These are phyloP conservation scores for Penicillium frequentans DNA, from an alignment of 2,329 filamentous ascomycete species.

Conservation along the genomic window DNA sequence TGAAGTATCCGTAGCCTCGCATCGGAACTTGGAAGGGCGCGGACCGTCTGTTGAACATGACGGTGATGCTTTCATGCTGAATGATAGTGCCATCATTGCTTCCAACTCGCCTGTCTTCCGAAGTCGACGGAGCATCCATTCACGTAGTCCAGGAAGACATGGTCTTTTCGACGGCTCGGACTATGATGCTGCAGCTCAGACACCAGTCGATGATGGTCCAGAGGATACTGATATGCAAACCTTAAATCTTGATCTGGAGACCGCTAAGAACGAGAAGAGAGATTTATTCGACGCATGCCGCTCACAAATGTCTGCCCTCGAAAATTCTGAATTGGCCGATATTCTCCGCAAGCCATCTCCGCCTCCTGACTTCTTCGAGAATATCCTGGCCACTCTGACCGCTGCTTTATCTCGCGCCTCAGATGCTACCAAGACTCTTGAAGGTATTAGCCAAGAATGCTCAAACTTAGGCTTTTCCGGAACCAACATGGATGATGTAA, in stretches of 20 bases:
- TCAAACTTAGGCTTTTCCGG: slow-evolving; percentile 42
- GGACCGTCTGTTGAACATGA: slow-evolving; percentile 7
- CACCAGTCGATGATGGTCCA: slow-evolving; percentile 11
- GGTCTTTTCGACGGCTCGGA: slow-evolving; percentile 14
- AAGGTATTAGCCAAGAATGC: slow-evolving; percentile 37
- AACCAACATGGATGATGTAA: slow-evolving; percentile 28
- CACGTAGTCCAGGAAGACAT: slow-evolving; percentile 18
- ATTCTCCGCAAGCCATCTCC: slow-evolving; percentile 32
- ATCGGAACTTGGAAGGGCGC: not conserved
- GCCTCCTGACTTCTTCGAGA: slow-evolving; percentile 40
- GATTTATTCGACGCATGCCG: slow-evolving; percentile 43
- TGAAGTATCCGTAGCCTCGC: slow-evolving; percentile 17
- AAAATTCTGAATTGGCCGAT: slow-evolving; percentile 20
- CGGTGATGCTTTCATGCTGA: slow-evolving; percentile 29
- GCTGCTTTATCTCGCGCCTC: slow-evolving; percentile 38
- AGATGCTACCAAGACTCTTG: slow-evolving; percentile 38
- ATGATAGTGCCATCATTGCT: slow-evolving; percentile 31
- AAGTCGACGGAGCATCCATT: slow-evolving; percentile 6
- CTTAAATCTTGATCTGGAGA: slow-evolving; percentile 40
- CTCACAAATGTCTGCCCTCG: slow-evolving; percentile 24
- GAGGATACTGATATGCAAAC: slow-evolving; percentile 27
- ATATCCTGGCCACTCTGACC: slow-evolving; percentile 38
- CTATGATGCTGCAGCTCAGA: slow-evolving; percentile 20
- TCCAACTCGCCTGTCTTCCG: slow-evolving; percentile 35
- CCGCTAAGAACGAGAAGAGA: slow-evolving; percentile 40